phyloP scores from a whole-genome alignment of 2,329 filamentous ascomycete genomes.

The Penicillium sp. region DNA sequence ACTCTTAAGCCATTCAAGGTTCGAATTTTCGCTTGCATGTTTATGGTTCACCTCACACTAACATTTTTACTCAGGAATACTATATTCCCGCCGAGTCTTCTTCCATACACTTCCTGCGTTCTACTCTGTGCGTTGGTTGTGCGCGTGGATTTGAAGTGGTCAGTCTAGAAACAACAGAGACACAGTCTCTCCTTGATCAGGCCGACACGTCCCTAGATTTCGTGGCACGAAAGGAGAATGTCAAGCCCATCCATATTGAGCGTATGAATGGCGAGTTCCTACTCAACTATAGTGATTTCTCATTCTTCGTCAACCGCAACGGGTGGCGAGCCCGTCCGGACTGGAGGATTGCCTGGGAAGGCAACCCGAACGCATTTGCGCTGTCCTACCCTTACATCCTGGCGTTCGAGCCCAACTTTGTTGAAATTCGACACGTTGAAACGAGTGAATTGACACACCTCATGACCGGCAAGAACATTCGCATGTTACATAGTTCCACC shows the following conservation, averaged over 20 bases:
- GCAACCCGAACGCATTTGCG: conserved; percentile 85
- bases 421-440: conserved; percentile 94
- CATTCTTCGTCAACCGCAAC: conserved; percentile 98
- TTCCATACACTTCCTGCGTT: conserved; percentile 95
- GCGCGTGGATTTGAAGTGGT: conserved; percentile 96
- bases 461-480: conserved; percentile 91
- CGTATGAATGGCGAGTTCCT: conserved; percentile 95
- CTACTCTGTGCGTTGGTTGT: conserved; percentile 94
- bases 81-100: conserved; percentile 99
- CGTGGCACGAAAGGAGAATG: conserved; percentile 87
- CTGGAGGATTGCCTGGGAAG: conserved; percentile 98
- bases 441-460: conserved; percentile 89
- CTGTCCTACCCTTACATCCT: conserved; percentile 96
- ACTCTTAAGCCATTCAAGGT: conserved; percentile 91
- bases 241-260: conserved; percentile 95
- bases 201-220: conserved; percentile 98
- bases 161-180: conserved; percentile 93
- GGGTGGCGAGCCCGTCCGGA: conserved; percentile 94
- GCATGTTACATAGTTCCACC: conserved; percentile 95
- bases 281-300: conserved; percentile 97
- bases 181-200: conserved; percentile 92
- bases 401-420: conserved; percentile 95
- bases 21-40: conserved; percentile 16
- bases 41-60: conserved; percentile 3
- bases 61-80: conserved; percentile 64